Evolutionary conservation across 2,329 filamentous ascomycete species (phyloP), one percentile per base, ranked within the genome.

Genomic region (Colletotrichum filicis): DNA sequence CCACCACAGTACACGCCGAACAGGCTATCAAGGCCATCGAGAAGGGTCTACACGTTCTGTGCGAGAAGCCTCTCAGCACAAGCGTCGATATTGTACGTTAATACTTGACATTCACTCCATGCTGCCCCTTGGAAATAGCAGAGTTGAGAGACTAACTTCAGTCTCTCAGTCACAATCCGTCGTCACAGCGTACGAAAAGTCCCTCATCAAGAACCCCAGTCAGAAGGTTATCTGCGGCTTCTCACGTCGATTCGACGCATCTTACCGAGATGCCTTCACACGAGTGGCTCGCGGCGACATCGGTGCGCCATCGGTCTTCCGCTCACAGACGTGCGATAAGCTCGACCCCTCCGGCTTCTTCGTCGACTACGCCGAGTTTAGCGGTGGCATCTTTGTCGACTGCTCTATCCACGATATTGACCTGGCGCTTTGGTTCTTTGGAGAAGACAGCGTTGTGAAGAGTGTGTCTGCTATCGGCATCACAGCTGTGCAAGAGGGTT

Each of bases 321-420:
- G 91, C 76, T 90, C 87, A 49, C 91, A 93, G 80, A 93, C 91
- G 0, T 92, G 90, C 81, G 91, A 93, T 81, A 92, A 90, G 79
- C 86, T 89, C 69, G 90, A 92, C 72, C 88, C 90, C 0, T 86
- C 85, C 0, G 91, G 91, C 56, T 93, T 92, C 85, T 93, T 93
- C 79, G 90, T 93, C 61, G 84, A 87, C 24, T 93, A 93, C 80
- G 90, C 91, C 19, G 84, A 90, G 76, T 91, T 89, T 81, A 88
- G 85, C 1, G 92, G 92, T 30, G 91, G 91, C 19, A 92, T 93
- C 79, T 93, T 93, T 76, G 91, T 93, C 70, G 92, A 93, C 83
- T 92, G 90, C 82, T 90, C 89, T 62, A 90, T 93, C 77, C 92
- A 93, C 83, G 92, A 93, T 76, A 93, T 93, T 8, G 80, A 82